Percentiles rank a stretch among this genome's conserved stretches.
phyloP scores from a whole-genome alignment of 495 filamentous ascomycete species.

The Viridothelium virens region DNA sequence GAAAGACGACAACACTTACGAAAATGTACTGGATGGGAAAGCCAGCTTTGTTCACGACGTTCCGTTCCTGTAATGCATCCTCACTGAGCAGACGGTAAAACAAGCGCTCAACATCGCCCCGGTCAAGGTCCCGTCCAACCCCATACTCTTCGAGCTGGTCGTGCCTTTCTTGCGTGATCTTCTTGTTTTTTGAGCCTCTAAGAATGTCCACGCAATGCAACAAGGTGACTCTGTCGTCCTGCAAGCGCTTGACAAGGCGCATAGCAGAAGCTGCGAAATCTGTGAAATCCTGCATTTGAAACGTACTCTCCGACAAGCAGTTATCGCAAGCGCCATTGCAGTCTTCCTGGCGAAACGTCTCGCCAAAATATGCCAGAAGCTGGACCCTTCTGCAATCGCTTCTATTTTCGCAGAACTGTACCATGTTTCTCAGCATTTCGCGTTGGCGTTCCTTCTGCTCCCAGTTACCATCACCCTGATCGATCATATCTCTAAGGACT shows the following conservation, averaged over 20 bases:
- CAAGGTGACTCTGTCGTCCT: constrained; percentile 40
- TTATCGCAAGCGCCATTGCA: constrained; percentile 79
- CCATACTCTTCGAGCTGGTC: constrained; percentile 47
- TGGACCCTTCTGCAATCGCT: constrained; percentile 80
- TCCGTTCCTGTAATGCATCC: constrained; percentile 51
- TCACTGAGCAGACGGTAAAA: constrained; percentile 57
- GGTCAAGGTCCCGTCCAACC: constrained; percentile 47
- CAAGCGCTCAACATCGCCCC: constrained; percentile 55
- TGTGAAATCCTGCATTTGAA: constrained; percentile 66
- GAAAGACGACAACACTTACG: constrained; percentile 34
- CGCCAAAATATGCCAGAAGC: constrained; percentile 86
- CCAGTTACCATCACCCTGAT: constrained; percentile 60
- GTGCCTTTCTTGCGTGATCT: constrained; percentile 44
- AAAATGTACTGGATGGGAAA: constrained; percentile 56
- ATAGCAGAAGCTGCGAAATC: constrained; percentile 62
- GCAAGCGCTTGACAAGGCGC: constrained; percentile 52
- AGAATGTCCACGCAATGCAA: constrained; percentile 54
- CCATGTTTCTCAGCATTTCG: constrained; percentile 74
- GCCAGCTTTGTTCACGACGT: constrained; percentile 50
- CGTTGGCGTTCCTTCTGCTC: constrained; percentile 76
- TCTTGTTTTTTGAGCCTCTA: constrained; percentile 46
- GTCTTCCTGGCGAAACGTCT: constrained; percentile 60
- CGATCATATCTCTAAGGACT: constrained; percentile 63
- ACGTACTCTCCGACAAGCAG: constrained; percentile 60
- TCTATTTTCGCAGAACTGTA: constrained; percentile 80